Evolutionary conservation across 75 land plant genomes (phyloP), one percentile per base, ranked within the genome.

Genomic region (Selaginella moellendorffii): DNA sequence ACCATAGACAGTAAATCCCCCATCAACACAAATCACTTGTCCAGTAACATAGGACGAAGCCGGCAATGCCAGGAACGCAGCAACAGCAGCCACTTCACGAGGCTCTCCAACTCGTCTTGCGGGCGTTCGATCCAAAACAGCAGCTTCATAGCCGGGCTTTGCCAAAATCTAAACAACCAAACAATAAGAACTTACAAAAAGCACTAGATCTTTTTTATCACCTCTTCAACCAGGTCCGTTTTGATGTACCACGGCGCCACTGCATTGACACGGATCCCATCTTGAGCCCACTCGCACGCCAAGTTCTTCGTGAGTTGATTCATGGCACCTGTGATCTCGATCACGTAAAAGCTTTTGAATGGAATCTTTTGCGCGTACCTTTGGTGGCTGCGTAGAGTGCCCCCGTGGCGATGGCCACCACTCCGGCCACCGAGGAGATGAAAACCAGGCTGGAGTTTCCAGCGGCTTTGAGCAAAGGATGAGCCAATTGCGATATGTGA

Each of bases 351-450:
- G n/a, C n/a, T n/a, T n/a, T n/a, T n/a, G n/a, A n/a, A 36, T 36
- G 5, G 5, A 36, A 36, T 14, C 46, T 36, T 36, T 36, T 5
- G 46, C 5, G 14, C 14, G 14, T 71, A 83, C 96, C 96, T 82
- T 89, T 89, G 53, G 79, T 73, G 23, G 87, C 85, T 24, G 85
- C 85, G 59, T 86, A 84, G 31, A 89, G 29, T 14, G 91, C 63
- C 24, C 83, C 84, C 42, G 74, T 54, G 18, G 27, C 17, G 20
- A 83, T 58, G 42, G 85, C 80, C 9, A 78, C 78, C 27, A 83
- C 82, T 29, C 91, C 85, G 31, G 83, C 84, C 2, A 89, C 83
- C 64, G 96, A 89, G 24, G 96, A 89, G 12, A 83, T 68, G 62
- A 81, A 83, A 5, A 89, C 85, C 61, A 89, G 64, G 54, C 74